Conservation (phyloP, 257 asterid species). For the Forsythia suspensa region DNA sequence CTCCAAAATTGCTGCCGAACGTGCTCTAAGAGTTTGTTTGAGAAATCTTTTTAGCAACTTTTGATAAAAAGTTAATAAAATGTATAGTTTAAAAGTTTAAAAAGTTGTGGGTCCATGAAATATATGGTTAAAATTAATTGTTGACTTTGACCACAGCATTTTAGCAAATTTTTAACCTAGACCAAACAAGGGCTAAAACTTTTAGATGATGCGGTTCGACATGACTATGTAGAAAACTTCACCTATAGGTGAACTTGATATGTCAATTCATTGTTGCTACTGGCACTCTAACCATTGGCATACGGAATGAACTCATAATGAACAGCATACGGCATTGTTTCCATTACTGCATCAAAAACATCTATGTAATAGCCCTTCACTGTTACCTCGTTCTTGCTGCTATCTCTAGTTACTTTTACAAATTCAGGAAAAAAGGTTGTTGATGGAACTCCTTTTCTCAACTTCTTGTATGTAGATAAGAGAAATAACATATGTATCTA, state of each 20-base stretch:
- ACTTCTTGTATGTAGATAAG: not conserved
- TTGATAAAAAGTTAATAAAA: not conserved
- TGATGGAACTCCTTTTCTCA: conserved; percentile 27
- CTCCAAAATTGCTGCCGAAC: no score
- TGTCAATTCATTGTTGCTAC: conserved; percentile 17
- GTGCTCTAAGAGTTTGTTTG: no score
- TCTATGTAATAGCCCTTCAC: conserved; percentile 28
- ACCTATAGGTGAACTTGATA: conserved; percentile 12
- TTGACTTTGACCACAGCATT: no score
- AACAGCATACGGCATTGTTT: conserved; percentile 21
- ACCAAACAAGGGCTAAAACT: no score
- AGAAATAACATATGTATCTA: no score
- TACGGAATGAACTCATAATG: conserved; percentile 26
- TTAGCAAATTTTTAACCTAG: no score
- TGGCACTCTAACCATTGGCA: conserved; percentile 12
- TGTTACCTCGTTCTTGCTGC: not conserved
- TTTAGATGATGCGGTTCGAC: no score
- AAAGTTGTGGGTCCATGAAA: no score
- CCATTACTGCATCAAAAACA: conserved; percentile 27
- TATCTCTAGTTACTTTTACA: conserved; percentile 14
- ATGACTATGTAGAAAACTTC: no score
- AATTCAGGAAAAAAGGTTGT: conserved; percentile 21
- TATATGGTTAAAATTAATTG: no score
- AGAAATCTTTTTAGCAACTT: no score
- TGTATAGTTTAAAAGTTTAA: no score